phyloP scores from a whole-genome alignment of 371 early-diverging fungal species.

The Apophysomyces trapeziformis region DNA sequence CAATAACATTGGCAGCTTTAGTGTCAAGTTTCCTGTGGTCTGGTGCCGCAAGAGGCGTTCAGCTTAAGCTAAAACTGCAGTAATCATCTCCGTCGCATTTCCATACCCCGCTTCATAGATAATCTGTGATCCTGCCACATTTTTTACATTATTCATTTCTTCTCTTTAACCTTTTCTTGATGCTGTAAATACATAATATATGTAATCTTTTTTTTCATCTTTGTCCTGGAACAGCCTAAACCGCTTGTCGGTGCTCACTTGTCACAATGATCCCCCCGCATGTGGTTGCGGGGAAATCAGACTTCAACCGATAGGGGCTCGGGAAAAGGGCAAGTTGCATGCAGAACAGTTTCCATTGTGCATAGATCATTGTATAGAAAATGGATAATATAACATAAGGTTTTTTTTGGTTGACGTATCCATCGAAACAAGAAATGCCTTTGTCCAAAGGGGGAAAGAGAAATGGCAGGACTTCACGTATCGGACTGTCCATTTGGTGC shows the following conservation, averaged over 20 bases:
- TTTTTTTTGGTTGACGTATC: neutral
- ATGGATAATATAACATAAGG: neutral
- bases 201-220: neutral
- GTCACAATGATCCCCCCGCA: constrained; percentile 2
- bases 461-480: neutral
- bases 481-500: neutral
- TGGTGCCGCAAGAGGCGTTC: constrained; percentile 36
- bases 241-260: neutral
- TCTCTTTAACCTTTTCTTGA: neutral
- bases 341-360: constrained; percentile 3
- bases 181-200: constrained; percentile 4
- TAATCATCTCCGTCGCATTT: constrained; percentile 6
- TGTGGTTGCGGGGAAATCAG: constrained; percentile 6
- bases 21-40: constrained; percentile 51
- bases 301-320: constrained; percentile 1
- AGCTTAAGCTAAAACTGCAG: constrained; percentile 35
- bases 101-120: constrained; percentile 10
- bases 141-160: neutral
- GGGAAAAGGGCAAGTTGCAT: neutral
- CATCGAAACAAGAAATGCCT: neutral
- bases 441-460: neutral
- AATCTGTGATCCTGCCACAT: neutral
- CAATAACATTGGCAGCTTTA: constrained; percentile 47
- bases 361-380: constrained; percentile 3
- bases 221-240: neutral